Evolutionary conservation across 225 moss, liverwort and hornwort genomes (phyloP).

Genomic region (Neckera pumila): DNA sequence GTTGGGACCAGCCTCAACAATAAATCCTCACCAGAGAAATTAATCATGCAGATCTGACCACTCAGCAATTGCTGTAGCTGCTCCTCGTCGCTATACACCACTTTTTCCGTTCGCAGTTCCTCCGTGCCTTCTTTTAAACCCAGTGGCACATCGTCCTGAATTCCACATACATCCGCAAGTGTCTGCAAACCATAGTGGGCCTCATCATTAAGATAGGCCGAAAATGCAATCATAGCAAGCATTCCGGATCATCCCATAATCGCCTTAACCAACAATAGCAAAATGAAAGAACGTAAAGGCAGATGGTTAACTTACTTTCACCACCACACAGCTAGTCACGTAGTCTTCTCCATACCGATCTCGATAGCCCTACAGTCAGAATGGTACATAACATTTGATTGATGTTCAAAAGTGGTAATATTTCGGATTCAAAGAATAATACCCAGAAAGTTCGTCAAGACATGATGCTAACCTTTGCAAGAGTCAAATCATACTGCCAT

Average conservation of each 20-base stretch:
- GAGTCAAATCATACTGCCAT: conserved; percentile 75
- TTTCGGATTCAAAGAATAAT: not conserved
- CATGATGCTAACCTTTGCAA: conserved; percentile 58
- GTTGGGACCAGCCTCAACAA: not conserved
- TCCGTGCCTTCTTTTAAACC: conserved; percentile 48
- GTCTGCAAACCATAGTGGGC: conserved; percentile 35
- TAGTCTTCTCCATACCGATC: conserved; percentile 82
- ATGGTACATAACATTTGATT: not conserved
- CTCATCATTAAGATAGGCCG: not conserved
- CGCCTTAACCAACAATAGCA: not conserved
- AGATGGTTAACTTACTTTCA: conserved; percentile 51
- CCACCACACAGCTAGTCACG: conserved; percentile 78
- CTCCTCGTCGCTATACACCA: conserved; percentile 44
- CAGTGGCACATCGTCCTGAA: conserved; percentile 45
- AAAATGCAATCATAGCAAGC: not conserved
- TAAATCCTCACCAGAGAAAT: conserved; percentile 45
- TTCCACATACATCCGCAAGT: conserved; percentile 77
- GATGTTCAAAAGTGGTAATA: not conserved
- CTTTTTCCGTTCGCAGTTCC: conserved; percentile 33
- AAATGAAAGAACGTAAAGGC: not conserved
- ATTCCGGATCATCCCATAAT: not conserved
- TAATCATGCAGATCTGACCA: conserved; percentile 63
- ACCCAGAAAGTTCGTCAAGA: not conserved
- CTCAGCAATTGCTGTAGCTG: conserved; percentile 67
- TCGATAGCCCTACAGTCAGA: conserved; percentile 59